These are phyloP conservation scores for Podila epicladia DNA, from an alignment of 192 early-diverging fungal species.

Conservation along the genomic window DNA sequence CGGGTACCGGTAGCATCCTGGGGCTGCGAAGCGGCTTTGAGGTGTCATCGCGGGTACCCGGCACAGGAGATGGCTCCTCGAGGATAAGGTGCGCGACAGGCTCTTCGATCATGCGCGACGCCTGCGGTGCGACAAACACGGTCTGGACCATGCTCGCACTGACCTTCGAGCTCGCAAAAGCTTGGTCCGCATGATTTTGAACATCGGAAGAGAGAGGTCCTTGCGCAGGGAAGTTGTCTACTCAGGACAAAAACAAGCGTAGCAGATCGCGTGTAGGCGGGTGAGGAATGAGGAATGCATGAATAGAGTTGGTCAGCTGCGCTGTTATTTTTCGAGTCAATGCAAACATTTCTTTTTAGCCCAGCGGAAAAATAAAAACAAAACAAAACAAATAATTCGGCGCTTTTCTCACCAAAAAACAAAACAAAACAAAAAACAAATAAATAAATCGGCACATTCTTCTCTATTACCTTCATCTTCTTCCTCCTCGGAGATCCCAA, in stretches of 20 bases:
- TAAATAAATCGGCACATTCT: neutral
- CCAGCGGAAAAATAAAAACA: too few relatives aligned
- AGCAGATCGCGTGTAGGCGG: neutral
- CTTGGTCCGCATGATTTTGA: neutral
- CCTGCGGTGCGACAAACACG: neutral
- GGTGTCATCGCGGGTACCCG: neutral
- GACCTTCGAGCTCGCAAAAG: neutral
- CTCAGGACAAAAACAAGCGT: too few relatives aligned
- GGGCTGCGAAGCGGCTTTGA: neutral
- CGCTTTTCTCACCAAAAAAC: neutral
- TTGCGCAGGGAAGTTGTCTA: too few relatives aligned
- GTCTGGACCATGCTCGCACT: neutral
- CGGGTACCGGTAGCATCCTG: neutral
- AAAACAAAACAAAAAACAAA: neutral
- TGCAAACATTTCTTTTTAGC: too few relatives aligned
- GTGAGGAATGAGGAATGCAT: neutral
- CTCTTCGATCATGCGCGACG: neutral
- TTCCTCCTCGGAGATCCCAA: constrained; percentile 7
- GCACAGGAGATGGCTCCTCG: neutral
- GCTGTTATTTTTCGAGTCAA: too few relatives aligned
- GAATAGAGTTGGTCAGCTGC: neutral
- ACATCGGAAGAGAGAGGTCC: too few relatives aligned
- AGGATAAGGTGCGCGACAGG: neutral
- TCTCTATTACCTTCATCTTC: neutral
- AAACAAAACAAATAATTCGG: neutral